Conservation (phyloP, 2,329 filamentous ascomycete genomes). For the Venturia asperata region DNA sequence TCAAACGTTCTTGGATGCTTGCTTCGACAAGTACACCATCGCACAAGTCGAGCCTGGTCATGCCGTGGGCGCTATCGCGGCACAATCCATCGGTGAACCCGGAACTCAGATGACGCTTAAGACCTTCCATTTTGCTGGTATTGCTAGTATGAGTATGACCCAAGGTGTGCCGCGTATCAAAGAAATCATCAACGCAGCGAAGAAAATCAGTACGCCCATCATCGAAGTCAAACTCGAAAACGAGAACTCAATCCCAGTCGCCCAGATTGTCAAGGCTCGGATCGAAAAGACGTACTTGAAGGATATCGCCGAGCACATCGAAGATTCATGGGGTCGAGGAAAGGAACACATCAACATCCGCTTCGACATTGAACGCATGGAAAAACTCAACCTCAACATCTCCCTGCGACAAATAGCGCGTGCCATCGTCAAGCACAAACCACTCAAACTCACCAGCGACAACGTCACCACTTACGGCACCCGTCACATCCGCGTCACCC, state of each 20-base stretch:
- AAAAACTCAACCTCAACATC: constrained; percentile 75
- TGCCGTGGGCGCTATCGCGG: constrained; percentile 90
- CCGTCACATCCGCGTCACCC: constrained; percentile 63
- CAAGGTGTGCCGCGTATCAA: constrained; percentile 99
- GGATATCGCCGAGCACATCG: constrained; percentile 72
- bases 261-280: constrained; percentile 83
- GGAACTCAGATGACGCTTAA: constrained; percentile 99
- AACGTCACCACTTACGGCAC: constrained; percentile 32
- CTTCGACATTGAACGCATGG: constrained; percentile 71
- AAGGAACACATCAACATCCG: constrained; percentile 72
- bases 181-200: constrained; percentile 98
- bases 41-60: constrained; percentile 92
- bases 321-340: constrained; percentile 79
- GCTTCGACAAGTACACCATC: constrained; percentile 81
- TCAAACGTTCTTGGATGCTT: constrained; percentile 68
- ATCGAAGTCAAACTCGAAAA: constrained; percentile 82
- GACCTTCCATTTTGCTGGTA: constrained; percentile 99
- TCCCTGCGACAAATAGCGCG: constrained; percentile 63
- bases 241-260: constrained; percentile 65
- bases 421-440: constrained; percentile 73
- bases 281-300: constrained; percentile 92
- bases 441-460: constrained; percentile 71
- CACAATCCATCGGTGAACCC: constrained; percentile 95
- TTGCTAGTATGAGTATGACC: constrained; percentile 98
- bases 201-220: constrained; percentile 86